Conservation (phyloP, 2,329 filamentous ascomycete genomes). For the Cryoendolithus antarcticus region DNA sequence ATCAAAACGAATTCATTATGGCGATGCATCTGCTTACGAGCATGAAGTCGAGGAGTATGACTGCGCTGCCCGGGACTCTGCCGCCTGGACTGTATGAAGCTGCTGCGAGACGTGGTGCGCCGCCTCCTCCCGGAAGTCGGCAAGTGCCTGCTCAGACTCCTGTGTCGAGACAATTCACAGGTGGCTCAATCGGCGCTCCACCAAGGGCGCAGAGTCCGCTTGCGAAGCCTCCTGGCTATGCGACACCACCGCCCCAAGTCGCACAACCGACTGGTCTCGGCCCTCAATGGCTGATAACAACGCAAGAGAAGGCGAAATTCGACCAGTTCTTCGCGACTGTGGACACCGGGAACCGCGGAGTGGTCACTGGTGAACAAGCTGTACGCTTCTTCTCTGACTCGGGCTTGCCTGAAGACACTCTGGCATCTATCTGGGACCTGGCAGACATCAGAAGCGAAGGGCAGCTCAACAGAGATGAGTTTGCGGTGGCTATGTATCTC, state of each 20-base stretch:
- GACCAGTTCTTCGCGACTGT: slow-evolving; percentile 75
- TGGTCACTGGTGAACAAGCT: slow-evolving; percentile 86
- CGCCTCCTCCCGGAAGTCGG: slow-evolving; percentile 32
- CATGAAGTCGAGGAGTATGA: slow-evolving; percentile 71
- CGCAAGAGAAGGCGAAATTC: slow-evolving; percentile 76
- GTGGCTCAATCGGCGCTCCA: slow-evolving; percentile 32
- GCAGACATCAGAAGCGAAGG: slow-evolving; percentile 88
- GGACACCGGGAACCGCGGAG: slow-evolving; percentile 68
- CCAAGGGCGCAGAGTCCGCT: slow-evolving; percentile 51
- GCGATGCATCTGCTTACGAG: slow-evolving; percentile 95
- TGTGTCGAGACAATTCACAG: slow-evolving; percentile 75
- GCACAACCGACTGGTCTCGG: slow-evolving; percentile 38
- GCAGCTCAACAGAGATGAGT: slow-evolving; percentile 74
- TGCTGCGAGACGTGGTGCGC: slow-evolving; percentile 55
- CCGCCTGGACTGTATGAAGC: slow-evolving; percentile 84
- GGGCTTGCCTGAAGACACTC: slow-evolving; percentile 69
- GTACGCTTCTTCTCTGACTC: slow-evolving; percentile 92
- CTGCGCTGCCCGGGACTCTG: slow-evolving; percentile 64
- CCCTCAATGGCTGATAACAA: slow-evolving; percentile 69
- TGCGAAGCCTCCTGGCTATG: slow-evolving; percentile 36
- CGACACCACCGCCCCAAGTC: slow-evolving; percentile 36
- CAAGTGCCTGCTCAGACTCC: slow-evolving; percentile 30
- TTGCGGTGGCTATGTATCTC: slow-evolving; percentile 94
- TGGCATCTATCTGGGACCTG: slow-evolving; percentile 95
- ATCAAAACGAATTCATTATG: slow-evolving; percentile 87